Percentiles rank a stretch among this genome's conserved stretches.
These are phyloP conservation scores for Hanseniaspora guilliermondii DNA, from an alignment of 805 yeast species.

Conservation along the genomic window DNA sequence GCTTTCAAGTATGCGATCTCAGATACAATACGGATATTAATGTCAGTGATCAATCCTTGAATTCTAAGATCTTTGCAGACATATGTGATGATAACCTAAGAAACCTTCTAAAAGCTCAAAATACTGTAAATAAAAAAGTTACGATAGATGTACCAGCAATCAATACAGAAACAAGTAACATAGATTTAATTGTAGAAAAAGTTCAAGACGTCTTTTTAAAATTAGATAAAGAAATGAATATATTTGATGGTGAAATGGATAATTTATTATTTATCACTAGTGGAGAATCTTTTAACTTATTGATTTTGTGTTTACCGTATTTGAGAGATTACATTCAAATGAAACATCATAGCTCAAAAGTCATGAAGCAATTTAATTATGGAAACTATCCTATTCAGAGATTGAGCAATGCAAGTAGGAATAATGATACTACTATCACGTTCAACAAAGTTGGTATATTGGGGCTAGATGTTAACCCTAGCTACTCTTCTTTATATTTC, in stretches of 20 bases:
- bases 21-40: not conserved
- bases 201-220: not conserved
- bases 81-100: not conserved
- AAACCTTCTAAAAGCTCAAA: not conserved
- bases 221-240: not conserved
- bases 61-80: not conserved
- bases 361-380: not conserved
- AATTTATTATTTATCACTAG: conserved; percentile 1
- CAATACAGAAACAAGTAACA: not conserved
- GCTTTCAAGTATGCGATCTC: conserved; percentile 2
- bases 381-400: not conserved
- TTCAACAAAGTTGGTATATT: conserved; percentile 5
- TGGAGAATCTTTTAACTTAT: conserved; percentile 6
- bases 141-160: conserved; percentile 4
- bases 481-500: conserved; percentile 29
- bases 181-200: not conserved
- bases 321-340: not conserved
- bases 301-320: not conserved
- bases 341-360: not conserved
- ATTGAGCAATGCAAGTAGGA: not conserved
- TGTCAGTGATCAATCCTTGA: not conserved
- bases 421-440: not conserved
- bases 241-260: not conserved
- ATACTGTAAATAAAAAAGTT: not conserved
- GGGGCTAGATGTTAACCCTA: not conserved